Evolutionary conservation across 768 basidiomycete genomes (phyloP), one percentile per base, ranked within the genome.

Genomic region (Boletus rubescentipes): DNA sequence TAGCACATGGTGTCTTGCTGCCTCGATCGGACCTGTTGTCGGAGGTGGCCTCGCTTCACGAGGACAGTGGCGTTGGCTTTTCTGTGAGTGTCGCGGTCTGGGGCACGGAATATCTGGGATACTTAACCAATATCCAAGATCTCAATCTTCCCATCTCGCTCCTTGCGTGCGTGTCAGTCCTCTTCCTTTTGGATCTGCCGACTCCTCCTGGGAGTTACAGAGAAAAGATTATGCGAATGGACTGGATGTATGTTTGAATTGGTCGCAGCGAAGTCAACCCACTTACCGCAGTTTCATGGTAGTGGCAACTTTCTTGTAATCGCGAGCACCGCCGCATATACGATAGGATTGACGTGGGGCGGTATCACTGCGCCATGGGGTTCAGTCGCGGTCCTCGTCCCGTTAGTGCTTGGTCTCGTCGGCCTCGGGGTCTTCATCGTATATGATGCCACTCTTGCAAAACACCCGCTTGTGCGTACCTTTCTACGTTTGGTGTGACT

Each of bases 241-340:
- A 80, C 49, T 79, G 75, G 74, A 64, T 74, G 76, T 79, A 57
- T 6, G 76, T 47, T 16, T 6, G 12, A 32, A 20, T n/a, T 21
- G 9, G 16, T 26, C 11, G 1, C 6, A 7, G 16, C 8, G 12
- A 32, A 16, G 26, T 4, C 1, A 38, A 32, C 23, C 18, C 7
- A 18, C 42, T 57, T 3, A 37, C 20, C 9, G 7, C 3, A 14
- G 26, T 35, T 36, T 15, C 0, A 7, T 32, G 31, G 21, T 42
- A 76, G 79, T n/a, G 79, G 79, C n/a, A 79, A 77, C 48, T 32
- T 72, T 1, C 51, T 79, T 15, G 60, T 80, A n/a, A 70, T 79
- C 34, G 60, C 67, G 4, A 65, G 71, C 9, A 70, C 77, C 1
- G 62, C 64, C 11, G 54, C 69, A 6, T 59, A 53, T n/a, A 71